Percentiles rank a stretch among this genome's conserved stretches.
Conservation (phyloP, 495 filamentous ascomycete species). For the Tuber borchii region DNA sequence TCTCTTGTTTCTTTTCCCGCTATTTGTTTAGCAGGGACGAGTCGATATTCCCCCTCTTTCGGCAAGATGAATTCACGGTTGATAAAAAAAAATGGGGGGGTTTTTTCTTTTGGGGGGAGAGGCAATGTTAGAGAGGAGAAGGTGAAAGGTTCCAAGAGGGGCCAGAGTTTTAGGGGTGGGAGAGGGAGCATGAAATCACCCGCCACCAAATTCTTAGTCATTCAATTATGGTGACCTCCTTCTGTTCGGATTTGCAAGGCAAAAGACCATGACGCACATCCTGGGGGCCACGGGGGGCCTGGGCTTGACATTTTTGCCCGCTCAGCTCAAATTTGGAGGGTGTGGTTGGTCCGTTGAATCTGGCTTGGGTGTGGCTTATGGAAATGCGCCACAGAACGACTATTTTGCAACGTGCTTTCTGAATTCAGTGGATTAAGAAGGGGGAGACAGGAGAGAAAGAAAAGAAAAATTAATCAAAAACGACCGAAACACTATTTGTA, state of each 20-base stretch:
- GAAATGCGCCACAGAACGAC: background rate
- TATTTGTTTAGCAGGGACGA: constrained; percentile 37
- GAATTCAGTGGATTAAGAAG: background rate
- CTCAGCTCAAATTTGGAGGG: background rate
- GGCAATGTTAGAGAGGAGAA: constrained; percentile 5
- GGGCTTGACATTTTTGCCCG: background rate
- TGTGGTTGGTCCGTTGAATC: background rate
- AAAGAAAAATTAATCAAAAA: background rate
- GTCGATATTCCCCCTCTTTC: constrained; percentile 28
- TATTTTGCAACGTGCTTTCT: background rate
- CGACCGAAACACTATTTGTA: background rate
- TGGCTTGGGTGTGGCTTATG: background rate
- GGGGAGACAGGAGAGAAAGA: background rate
- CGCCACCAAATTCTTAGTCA: constrained; percentile 6
- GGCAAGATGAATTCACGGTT: constrained; percentile 3
- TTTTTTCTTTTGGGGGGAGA: background rate
- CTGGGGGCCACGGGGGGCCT: background rate
- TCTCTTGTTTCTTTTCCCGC: constrained; percentile 22
- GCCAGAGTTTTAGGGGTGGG: constrained; percentile 2
- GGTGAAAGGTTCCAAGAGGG: background rate
- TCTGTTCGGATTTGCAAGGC: background rate
- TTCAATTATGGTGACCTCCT: constrained; percentile 4
- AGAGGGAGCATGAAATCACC: background rate
- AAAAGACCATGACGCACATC: background rate
- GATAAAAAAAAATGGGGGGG: background rate